Base-by-base conservation (phyloP, 2,329 filamentous ascomycete species). In the Trichophyton rubrum region DNA sequence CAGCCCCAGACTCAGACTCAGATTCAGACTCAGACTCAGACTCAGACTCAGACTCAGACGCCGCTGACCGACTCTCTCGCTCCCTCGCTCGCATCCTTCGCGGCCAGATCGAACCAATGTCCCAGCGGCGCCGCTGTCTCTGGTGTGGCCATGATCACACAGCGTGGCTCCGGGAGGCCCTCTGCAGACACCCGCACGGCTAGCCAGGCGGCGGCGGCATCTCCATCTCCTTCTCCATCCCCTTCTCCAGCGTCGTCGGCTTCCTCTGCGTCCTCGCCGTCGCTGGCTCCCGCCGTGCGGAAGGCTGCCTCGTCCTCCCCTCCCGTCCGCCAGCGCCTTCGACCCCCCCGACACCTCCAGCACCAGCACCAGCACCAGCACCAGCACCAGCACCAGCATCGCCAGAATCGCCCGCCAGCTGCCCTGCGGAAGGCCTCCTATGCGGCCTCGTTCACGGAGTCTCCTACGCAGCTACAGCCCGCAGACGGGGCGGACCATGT, bases 131-230 rank as follows among this genome's bases (percentile, higher is more conserved):
- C 33, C 35, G 35, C 55, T 57, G 17, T 41, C 33, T 57, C 40
- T 41, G 55, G 67, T 43, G 73, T 75, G 73, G 72, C 73, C 71
- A 75, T 75, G 73, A 73, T 74, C 73, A 74, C 72, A 71, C 72
- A 71, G 70, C 70, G 71, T 72, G 72, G 69, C 62, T 45, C 55
- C 45, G 45, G 49, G 35, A 51, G 47, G 51, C 33, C 56, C 13
- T 53, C 62, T 60, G 51, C 68, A 69, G 63, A 65, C 68, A 59
- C 64, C 67, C 62, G 67, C 65, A 40, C 35, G 53, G 41, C 59
- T 38, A 35, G 59, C 59, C 63, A 38, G 33, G 9, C 69, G 68
- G 59, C 56, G 9, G 38, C 56, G 6, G 27, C 27, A 30, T 30
- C 24, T 27, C 24, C 24, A 27, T 5, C 24, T 27, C 24, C 24